These are phyloP conservation scores for Volutella citrinella DNA, from an alignment of 2,329 filamentous ascomycete species.

Conservation along the genomic window DNA sequence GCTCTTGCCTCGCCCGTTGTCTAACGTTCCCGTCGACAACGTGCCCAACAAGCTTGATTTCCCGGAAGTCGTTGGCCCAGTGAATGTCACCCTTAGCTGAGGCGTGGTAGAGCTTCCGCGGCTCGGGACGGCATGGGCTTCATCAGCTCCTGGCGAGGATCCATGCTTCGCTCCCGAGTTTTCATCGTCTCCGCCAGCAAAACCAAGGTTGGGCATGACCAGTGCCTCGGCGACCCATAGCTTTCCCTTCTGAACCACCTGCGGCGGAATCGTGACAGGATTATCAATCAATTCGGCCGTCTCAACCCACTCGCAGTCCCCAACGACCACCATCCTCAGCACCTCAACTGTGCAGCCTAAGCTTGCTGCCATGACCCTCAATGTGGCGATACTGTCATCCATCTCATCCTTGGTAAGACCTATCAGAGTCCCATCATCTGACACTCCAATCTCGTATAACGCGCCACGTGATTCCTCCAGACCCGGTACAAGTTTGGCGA, in stretches of 20 bases:
- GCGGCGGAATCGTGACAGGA: slow-evolving; percentile 16
- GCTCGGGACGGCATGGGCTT: slow-evolving; percentile 27
- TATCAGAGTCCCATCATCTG: slow-evolving; percentile 88
- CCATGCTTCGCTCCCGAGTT: slow-evolving; percentile 3
- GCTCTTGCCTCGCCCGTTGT: slow-evolving; percentile 90
- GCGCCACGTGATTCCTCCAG: slow-evolving; percentile 92
- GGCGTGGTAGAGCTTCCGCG: slow-evolving; percentile 56
- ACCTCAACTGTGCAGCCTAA: slow-evolving; percentile 84
- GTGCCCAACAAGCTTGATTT: slow-evolving; percentile 91
- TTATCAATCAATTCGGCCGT: slow-evolving; percentile 28
- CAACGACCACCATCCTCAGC: slow-evolving; percentile 77
- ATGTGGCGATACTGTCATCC: slow-evolving; percentile 81
- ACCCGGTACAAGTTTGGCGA: slow-evolving; percentile 66
- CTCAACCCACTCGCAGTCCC: slow-evolving; percentile 74
- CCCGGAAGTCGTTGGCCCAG: slow-evolving; percentile 84
- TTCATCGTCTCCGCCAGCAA: slow-evolving; percentile 14
- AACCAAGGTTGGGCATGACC: slow-evolving; percentile 68
- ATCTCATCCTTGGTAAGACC: slow-evolving; percentile 88
- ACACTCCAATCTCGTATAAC: slow-evolving; percentile 93
- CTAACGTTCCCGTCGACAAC: slow-evolving; percentile 79
- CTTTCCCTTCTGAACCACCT: slow-evolving; percentile 41
- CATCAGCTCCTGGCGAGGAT: slow-evolving; percentile 5
- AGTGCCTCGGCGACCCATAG: slow-evolving; percentile 90
- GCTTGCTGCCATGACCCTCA: slow-evolving; percentile 88
- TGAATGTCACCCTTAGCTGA: slow-evolving; percentile 82